A percentile compares a stretch with the other conserved stretches of the same genome.
Evolutionary conservation across 768 basidiomycete species (phyloP).

Genomic region (Phlebiopsis flavidoalba): DNA sequence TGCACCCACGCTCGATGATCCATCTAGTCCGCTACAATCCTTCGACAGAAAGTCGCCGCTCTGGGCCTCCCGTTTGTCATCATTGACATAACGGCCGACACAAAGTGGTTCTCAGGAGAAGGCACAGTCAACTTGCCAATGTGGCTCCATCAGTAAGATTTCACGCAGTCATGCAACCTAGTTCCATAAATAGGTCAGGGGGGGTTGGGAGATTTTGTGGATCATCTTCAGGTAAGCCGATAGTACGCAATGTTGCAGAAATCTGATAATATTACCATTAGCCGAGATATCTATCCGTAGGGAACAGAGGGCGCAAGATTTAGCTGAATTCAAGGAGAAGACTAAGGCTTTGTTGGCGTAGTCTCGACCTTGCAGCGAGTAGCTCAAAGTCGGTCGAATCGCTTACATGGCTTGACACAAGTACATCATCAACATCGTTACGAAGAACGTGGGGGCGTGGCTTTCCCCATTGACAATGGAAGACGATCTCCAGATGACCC

Average conservation of each 20-base stretch:
- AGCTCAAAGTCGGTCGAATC: constrained; percentile 31
- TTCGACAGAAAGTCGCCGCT: constrained; percentile 60
- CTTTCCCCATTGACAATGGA: constrained; percentile 78
- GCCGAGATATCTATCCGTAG: constrained; percentile 69
- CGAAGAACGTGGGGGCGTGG: constrained; percentile 79
- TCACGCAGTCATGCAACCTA: constrained; percentile 92
- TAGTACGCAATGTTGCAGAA: background rate
- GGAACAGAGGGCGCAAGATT: constrained; percentile 70
- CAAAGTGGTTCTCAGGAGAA: constrained; percentile 5
- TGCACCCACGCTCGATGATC: constrained; percentile 47
- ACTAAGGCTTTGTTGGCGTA: constrained; percentile 65
- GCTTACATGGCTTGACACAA: constrained; percentile 49
- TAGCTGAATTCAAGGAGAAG: constrained; percentile 82
- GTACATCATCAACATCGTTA: constrained; percentile 47
- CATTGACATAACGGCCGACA: constrained; percentile 55
- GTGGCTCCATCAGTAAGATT: constrained; percentile 67
- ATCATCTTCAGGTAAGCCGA: constrained; percentile 65
- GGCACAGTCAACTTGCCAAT: constrained; percentile 33
- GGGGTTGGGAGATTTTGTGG: constrained; percentile 86
- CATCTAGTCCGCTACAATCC: constrained; percentile 17
- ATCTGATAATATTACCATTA: constrained; percentile 25
- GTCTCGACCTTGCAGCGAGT: constrained; percentile 62
- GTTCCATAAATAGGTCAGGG: constrained; percentile 87
- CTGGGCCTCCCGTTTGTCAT: constrained; percentile 87
- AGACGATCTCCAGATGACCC: constrained; percentile 48